Base-by-base conservation (phyloP, 805 yeast genomes). In the Candida ipomoeae region DNA sequence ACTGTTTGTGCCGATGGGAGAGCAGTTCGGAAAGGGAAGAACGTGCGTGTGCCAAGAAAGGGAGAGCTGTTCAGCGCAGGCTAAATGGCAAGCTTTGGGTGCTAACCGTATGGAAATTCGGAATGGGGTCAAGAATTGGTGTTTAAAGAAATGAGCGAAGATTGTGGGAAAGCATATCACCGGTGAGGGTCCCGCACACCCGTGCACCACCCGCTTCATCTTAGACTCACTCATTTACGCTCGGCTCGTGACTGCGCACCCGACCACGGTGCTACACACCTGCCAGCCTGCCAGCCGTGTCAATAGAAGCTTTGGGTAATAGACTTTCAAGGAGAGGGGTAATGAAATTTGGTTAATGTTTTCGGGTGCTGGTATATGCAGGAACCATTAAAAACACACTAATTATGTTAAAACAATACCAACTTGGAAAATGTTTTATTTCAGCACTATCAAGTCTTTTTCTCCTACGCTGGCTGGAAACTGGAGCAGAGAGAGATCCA, bases 121-220 rank as follows among this genome's bases (percentile, higher is more conserved):
- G 13, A 21, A 33, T 20, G 38, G 33, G 29, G 38, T 14, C 31
- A 20, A 23, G 45, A 33, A 21, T 42, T 20, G 45, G 45, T 42
- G 38, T 33, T 20, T 42, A 21, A 32, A 32, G 29, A 42, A 42
- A 42, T 33, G 45, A 42, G 45, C 45, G 45, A 42, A 42, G 45
- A 42, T 42, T 42, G 38, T 32, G 45, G 45, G 45, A 42, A 42
- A 42, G 45, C 45, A 42, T 33, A 42, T 42, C 45, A 42, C 45
- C 38, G 45, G 45, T 20, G 45, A 39, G 40, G n/a, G 41, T 11
- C 18, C 46, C 45, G 44, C 23, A 17, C 48, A 41, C 37, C 39
- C 33, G 37, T 40, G 39, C 48, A 42, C 34, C 34, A 15, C 23
- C 3, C 2, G 26, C 18, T 33, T n/a, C 37, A 20, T 21, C 41